These are phyloP conservation scores for Colletotrichum lini DNA, from an alignment of 2,329 filamentous ascomycete species.

Conservation along the genomic window DNA sequence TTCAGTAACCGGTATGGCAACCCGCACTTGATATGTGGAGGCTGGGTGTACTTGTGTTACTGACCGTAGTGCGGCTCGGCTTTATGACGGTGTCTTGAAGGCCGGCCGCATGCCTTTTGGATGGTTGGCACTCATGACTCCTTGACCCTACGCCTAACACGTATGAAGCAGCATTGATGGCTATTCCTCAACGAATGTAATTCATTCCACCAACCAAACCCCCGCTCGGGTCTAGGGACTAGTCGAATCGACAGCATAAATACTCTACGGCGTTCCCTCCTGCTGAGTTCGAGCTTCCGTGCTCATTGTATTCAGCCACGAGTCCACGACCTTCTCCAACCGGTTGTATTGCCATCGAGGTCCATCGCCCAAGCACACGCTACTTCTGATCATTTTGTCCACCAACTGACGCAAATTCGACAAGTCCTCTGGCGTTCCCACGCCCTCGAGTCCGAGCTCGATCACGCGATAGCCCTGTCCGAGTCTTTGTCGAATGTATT, in stretches of 20 bases:
- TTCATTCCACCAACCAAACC: neutral
- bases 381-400: slow-evolving; percentile 2
- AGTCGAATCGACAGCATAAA: neutral
- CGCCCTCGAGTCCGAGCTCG: neutral
- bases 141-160: too few species aligned
- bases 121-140: too few species aligned
- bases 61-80: too few species aligned
- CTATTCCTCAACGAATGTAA: neutral
- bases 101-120: too few species aligned
- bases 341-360: slow-evolving; percentile 6
- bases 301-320: neutral
- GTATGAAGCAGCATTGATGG: neutral
- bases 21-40: too few species aligned
- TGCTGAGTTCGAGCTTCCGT: neutral
- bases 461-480: neutral
- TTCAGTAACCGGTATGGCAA: too few species aligned
- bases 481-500: neutral
- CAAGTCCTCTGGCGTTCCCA: neutral
- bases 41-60: too few species aligned
- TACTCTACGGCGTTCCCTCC: neutral
- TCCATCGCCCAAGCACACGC: neutral
- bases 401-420: slow-evolving; percentile 4
- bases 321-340: neutral
- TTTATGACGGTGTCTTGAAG: too few species aligned
- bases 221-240: neutral